A percentile compares a stretch with the other conserved stretches of the same genome.
Conservation (phyloP, 2,329 filamentous ascomycete genomes). For the Calonectria pseudoturangicola region DNA sequence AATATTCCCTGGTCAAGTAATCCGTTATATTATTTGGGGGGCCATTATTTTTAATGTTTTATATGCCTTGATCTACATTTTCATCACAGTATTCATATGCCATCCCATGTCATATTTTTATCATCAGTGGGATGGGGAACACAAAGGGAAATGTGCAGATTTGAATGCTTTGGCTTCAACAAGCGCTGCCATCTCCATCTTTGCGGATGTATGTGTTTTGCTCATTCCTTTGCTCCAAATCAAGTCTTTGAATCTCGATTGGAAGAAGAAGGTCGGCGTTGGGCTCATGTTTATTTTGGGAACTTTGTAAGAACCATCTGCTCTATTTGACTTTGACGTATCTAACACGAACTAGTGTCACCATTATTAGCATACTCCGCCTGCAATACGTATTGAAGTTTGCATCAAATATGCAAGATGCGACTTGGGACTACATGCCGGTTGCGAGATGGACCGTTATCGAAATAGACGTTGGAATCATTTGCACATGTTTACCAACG, state of each 20-base stretch:
- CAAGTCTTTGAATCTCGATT: neutral
- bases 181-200: neutral
- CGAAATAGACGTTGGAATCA: conserved; percentile 7
- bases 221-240: conserved; percentile 5
- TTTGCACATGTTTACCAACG: conserved; percentile 14
- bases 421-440: neutral
- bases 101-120: conserved; percentile 63
- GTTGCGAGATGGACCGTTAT: neutral
- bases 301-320: conserved; percentile 54
- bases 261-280: conserved; percentile 8
- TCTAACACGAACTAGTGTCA: conserved; percentile 46
- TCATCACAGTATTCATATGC: conserved; percentile 62
- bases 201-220: neutral
- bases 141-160: conserved; percentile 9
- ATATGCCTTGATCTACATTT: conserved; percentile 57
- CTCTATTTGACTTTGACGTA: neutral
- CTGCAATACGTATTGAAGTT: neutral
- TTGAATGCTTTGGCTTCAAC: neutral
- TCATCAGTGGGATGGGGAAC: conserved; percentile 44
- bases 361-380: conserved; percentile 13
- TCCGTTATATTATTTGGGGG: conserved; percentile 58
- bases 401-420: neutral
- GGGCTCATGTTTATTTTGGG: conserved; percentile 6
- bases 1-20: conserved; percentile 60
- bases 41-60: conserved; percentile 57